Base-by-base conservation (phyloP, 495 filamentous ascomycete species). In the Trichoderma gamsii region DNA sequence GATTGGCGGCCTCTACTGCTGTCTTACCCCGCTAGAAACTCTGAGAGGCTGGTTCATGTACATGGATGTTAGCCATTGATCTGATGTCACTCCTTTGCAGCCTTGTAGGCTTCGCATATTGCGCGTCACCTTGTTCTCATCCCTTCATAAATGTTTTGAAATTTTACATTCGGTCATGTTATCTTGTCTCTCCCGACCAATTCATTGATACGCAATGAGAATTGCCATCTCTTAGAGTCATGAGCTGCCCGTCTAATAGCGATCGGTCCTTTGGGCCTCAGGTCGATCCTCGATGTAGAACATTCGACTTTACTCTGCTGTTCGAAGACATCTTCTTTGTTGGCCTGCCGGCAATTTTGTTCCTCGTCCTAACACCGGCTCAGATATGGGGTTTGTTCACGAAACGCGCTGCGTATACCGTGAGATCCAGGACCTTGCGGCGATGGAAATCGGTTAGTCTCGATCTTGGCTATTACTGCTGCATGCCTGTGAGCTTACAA, bases 251-350 rank as follows among this genome's bases (percentile, higher is more conserved):
- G 8, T 21, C 2, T 18, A 18, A 23, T 23, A 61, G 52, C 27
- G 52, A 61, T 25, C 23, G 21, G 52, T 61, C 21, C 52, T 72
- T 79, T 35, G 77, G 77, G 3, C 77, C 77, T 4, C 71, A 69
- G 25, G 70, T 78, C 7, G 65, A 73, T 66, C 41, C 59, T 8
- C 18, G 52, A 25, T 79, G 76, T 69, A 74, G 77, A 16, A 18
- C 69, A 0, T 79, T 79, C 65, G 77, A 79, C 67, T 79, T 78
- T 65, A 79, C 74, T 16, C 68, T 79, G 1, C 70, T 75, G 21
- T 78, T 79, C 29, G 76, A 79, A 67, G 74, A 79, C 70, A 69
- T 63, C 68, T 70, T 77, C 64, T 77, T 79, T 66, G 51, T 69
- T 5, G 35, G 70, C 11, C 29, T 77, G 5, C 77, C 76, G 4